Evolutionary conservation across 768 basidiomycete species (phyloP).

Genomic region (Auricularia sp.): DNA sequence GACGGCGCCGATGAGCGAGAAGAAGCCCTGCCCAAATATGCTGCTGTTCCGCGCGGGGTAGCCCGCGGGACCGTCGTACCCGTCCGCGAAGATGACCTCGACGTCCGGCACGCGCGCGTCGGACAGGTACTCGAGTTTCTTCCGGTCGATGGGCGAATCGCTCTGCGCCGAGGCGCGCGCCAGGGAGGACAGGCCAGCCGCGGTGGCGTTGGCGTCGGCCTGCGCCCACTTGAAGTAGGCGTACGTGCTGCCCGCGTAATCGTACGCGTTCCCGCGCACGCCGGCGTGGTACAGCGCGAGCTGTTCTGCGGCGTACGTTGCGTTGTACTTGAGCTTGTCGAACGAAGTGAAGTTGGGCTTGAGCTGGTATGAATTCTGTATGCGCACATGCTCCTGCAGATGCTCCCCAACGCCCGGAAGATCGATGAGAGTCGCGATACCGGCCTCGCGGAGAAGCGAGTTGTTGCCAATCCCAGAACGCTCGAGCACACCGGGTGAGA

Average conservation of each 20-base stretch:
- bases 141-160: neutral
- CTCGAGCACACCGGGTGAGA: constrained; percentile 31
- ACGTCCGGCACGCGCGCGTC: neutral
- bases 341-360: constrained; percentile 6
- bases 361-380: neutral
- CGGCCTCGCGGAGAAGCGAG: constrained; percentile 16
- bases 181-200: neutral
- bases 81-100: neutral
- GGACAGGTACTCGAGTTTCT: neutral
- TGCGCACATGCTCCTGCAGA: constrained; percentile 20
- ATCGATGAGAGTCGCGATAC: constrained; percentile 21
- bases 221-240: neutral
- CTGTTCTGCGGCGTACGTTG: neutral
- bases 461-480: constrained; percentile 29
- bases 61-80: neutral
- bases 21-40: no score
- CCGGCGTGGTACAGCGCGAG: constrained; percentile 1
- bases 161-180: neutral
- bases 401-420: constrained; percentile 31
- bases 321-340: neutral
- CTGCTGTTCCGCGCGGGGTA: no score
- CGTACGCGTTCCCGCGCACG: neutral
- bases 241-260: neutral
- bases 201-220: neutral
- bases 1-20: neutral